These are phyloP conservation scores for Kwoniella pini DNA, from an alignment of 768 basidiomycete species.

Conservation along the genomic window DNA sequence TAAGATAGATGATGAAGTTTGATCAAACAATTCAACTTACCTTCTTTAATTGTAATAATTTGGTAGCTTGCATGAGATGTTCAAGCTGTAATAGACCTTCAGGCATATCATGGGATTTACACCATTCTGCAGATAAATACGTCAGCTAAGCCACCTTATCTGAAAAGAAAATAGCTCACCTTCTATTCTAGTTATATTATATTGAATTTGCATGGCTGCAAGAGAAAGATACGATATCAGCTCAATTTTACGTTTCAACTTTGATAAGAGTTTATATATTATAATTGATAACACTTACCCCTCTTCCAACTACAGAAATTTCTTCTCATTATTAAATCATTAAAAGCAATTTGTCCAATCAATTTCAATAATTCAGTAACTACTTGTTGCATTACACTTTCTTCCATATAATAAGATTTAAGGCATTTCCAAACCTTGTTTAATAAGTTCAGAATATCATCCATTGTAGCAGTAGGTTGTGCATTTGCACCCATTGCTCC, in stretches of 20 bases:
- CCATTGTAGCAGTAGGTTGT: conserved; percentile 89
- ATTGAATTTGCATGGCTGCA: conserved; percentile 99
- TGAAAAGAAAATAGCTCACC: conserved; percentile 18
- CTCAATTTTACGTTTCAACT: neutral
- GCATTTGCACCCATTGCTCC: conserved; percentile 63
- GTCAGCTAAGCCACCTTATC: no score
- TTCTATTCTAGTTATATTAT: conserved; percentile 76
- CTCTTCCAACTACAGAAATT: conserved; percentile 99
- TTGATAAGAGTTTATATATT: neutral
- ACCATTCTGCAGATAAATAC: conserved; percentile 77
- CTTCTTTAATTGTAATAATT: conserved; percentile 96
- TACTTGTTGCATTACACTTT: conserved; percentile 86
- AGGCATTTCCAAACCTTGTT: conserved; percentile 98
- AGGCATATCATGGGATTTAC: conserved; percentile 99
- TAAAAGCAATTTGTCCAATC: conserved; percentile 95
- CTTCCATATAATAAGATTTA: conserved; percentile 98
- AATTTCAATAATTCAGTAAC: conserved; percentile 91
- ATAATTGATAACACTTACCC: conserved; percentile 59
- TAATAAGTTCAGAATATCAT: conserved; percentile 91
- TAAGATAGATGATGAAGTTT: no score
- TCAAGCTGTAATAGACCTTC: conserved; percentile 96
- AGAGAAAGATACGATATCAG: neutral
- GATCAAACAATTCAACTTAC: no score
- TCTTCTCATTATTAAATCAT: conserved; percentile 95
- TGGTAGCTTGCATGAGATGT: conserved; percentile 99